Evolutionary conservation across 371 early-diverging fungal genomes (phyloP).

Genomic region (Mucor ambiguus): DNA sequence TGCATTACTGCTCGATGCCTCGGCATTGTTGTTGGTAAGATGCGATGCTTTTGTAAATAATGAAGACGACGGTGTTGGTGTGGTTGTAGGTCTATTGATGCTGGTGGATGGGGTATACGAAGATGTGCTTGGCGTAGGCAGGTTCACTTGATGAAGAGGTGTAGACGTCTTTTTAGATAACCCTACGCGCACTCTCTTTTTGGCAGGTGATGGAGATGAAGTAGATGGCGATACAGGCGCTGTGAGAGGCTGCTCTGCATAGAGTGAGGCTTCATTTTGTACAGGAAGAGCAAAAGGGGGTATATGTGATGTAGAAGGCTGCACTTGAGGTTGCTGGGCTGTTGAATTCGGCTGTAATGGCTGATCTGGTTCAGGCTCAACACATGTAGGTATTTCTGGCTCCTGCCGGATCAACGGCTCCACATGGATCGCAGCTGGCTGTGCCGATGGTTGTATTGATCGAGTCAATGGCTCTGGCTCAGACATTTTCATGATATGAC

Average conservation of each 20-base stretch:
- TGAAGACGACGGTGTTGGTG: neutral
- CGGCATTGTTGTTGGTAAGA: neutral
- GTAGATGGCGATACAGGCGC: neutral
- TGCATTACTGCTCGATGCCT: neutral
- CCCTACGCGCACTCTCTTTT: conserved; percentile 33
- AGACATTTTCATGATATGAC: neutral
- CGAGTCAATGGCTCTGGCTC: neutral
- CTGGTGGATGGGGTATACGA: neutral
- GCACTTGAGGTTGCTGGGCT: neutral
- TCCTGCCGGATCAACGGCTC: neutral
- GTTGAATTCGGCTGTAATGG: neutral
- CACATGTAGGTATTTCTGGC: neutral
- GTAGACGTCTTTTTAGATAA: conserved; percentile 29
- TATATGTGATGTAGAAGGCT: neutral
- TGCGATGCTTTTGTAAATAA: conserved; percentile 13
- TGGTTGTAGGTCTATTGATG: neutral
- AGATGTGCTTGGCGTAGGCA: neutral
- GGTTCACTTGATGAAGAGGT: conserved; percentile 4
- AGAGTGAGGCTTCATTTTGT: neutral
- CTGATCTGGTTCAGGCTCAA: neutral
- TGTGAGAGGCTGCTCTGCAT: neutral
- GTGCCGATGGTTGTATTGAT: neutral
- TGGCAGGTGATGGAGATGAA: neutral
- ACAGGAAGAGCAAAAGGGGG: neutral
- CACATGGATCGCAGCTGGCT: neutral